phyloP scores from a whole-genome alignment of 2,329 filamentous ascomycete genomes.

The Fusarium compactum region DNA sequence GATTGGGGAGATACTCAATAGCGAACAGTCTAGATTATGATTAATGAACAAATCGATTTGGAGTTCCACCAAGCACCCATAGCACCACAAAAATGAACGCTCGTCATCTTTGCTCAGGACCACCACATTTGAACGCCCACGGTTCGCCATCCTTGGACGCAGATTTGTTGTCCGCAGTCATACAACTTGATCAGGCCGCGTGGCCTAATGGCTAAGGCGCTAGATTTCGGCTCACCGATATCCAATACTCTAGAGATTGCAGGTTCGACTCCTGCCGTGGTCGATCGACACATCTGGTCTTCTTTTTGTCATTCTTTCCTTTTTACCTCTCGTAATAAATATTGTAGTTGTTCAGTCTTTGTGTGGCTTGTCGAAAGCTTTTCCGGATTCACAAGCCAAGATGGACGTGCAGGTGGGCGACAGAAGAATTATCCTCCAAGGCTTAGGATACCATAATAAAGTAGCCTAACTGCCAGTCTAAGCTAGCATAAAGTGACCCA shows the following conservation, averaged over 20 bases:
- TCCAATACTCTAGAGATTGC: constrained; percentile 4
- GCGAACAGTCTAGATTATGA: not conserved
- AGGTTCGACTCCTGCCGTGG: constrained; percentile 7
- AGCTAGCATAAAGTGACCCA: too few species aligned
- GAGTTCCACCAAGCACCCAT: not conserved
- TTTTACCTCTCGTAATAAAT: not conserved
- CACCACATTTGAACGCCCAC: not conserved
- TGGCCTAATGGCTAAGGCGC: constrained; percentile 9
- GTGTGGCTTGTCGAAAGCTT: not conserved
- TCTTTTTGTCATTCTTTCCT: not conserved
- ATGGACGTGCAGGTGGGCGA: too few species aligned
- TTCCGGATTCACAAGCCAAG: not conserved
- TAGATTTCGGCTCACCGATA: not conserved
- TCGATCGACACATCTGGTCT: not conserved
- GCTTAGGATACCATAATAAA: too few species aligned
- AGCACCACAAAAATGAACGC: not conserved
- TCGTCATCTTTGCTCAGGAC: not conserved
- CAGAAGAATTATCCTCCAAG: too few species aligned
- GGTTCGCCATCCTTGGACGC: fast-evolving
- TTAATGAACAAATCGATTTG: not conserved
- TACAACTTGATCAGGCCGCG: constrained; percentile 1
- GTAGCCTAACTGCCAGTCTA: too few species aligned
- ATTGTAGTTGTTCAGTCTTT: not conserved
- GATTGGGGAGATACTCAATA: not conserved
- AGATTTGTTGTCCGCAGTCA: not conserved